Base-by-base conservation (phyloP, 2,329 filamentous ascomycete species). In the Lachnellula hyalina region DNA sequence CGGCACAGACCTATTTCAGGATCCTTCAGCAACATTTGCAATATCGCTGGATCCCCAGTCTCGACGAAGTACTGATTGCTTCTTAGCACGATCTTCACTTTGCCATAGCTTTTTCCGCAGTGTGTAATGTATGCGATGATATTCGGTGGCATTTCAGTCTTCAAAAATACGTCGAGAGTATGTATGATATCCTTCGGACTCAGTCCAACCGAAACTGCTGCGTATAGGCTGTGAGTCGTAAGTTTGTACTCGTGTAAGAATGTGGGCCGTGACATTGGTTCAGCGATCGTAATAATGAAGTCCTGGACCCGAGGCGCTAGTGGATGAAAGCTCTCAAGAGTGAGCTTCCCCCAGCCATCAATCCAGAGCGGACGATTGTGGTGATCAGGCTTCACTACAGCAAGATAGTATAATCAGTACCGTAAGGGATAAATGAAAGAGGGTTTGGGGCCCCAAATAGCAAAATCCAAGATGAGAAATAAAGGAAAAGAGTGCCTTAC, bases 31-130 rank as follows among this genome's bases (percentile, higher is more conserved):
- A 97, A 78, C 66, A 82, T 87, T 71, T 96, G 90, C 54, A 97
- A 78, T 69, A 96, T 88, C 11, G 85, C 79, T 11, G 90, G 87
- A 70, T 97, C 93, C 19, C 88, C 86, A 65, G 89, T 96, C 73
- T 99, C 94, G 57, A 97, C 85, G 65, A 88, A 96, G 71, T 96
- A 96, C 62, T 90, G 88, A 59, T 93, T 97, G 66, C 96, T 89
- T 71, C 96, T 96, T 60, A 97, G 73, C 45, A 97, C 94, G 51
- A 97, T 82, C 71, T 96, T 94, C 53, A 96, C 91, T 72, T 96
- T 96, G 61, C 94, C 94, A 69, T 94, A 97, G 50, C 89, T 94
- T 61, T 89, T 85, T 5, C 91, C 96, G 59, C 90, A 94, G 57
- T 84, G 84, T 25, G 73, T 74, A 61, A 93, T 77, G 70, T 93